Evolutionary conservation across 1,139 yeast species (phyloP).

Genomic region (Yamadazyma conglobata): DNA sequence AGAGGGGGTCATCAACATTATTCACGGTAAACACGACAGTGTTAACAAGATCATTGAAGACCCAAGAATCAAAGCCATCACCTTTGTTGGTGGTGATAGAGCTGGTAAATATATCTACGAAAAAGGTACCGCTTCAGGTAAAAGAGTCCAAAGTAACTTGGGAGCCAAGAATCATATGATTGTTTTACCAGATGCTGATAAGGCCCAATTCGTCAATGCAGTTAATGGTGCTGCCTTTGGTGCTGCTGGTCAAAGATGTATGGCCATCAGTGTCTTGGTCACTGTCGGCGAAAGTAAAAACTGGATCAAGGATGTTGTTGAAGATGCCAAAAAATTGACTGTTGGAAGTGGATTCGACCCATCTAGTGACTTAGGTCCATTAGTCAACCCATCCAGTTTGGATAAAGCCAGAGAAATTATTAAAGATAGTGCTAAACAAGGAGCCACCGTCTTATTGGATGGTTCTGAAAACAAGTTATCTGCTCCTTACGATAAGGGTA

Average conservation of each 20-base stretch:
- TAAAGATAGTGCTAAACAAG: slow-evolving; percentile 52
- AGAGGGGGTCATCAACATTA: slow-evolving; percentile 68
- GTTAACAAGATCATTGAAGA: slow-evolving; percentile 73
- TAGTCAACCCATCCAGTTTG: slow-evolving; percentile 59
- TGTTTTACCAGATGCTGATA: slow-evolving; percentile 70
- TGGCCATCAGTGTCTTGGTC: slow-evolving; percentile 75
- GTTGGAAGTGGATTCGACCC: slow-evolving; percentile 69
- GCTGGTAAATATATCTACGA: slow-evolving; percentile 74
- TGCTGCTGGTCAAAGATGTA: slow-evolving; percentile 84
- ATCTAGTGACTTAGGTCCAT: slow-evolving; percentile 67
- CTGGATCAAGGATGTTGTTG: slow-evolving; percentile 62
- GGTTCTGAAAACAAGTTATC: slow-evolving; percentile 49
- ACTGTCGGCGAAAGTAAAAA: slow-evolving; percentile 69
- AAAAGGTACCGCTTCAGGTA: slow-evolving; percentile 66
- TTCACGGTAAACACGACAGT: slow-evolving; percentile 75
- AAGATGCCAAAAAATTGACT: slow-evolving; percentile 54
- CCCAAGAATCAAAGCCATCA: slow-evolving; percentile 74
- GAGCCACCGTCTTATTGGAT: slow-evolving; percentile 59
- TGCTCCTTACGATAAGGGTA: slow-evolving; percentile 54
- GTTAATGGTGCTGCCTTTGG: slow-evolving; percentile 79
- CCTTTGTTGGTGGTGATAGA: slow-evolving; percentile 75
- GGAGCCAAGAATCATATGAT: slow-evolving; percentile 80
- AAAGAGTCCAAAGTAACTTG: slow-evolving; percentile 73
- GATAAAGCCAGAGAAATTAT: slow-evolving; percentile 55
- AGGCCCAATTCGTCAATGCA: slow-evolving; percentile 62